A percentile compares a stretch with the other conserved stretches of the same genome.
These are phyloP conservation scores for Eucalyptus tenuipes DNA, from an alignment of 345 rosid species.

Conservation along the genomic window DNA sequence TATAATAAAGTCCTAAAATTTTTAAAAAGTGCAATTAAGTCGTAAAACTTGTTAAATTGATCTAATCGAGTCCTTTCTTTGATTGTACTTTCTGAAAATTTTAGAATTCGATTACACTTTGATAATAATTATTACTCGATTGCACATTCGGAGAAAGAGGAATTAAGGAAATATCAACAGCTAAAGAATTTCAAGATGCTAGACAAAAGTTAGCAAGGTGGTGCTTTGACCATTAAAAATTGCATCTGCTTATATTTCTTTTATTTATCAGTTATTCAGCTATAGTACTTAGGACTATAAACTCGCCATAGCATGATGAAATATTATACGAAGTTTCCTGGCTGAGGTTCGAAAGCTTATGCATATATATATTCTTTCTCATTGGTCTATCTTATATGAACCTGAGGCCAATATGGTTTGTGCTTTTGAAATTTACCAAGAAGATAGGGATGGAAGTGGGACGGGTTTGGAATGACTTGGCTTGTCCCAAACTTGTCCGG, in stretches of 20 bases:
- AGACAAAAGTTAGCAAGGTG: slow-evolving; percentile 67
- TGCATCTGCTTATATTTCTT: not conserved
- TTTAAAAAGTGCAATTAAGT: too few relatives aligned
- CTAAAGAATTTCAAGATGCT: slow-evolving; percentile 90
- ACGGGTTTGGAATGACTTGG: not conserved
- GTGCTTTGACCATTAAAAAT: not conserved
- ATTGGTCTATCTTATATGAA: not conserved
- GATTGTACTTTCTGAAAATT: too few relatives aligned
- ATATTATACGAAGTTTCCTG: not conserved
- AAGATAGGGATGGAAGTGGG: not conserved
- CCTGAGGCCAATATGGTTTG: not conserved
- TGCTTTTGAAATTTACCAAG: not conserved
- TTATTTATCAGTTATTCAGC: not conserved
- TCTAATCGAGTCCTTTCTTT: too few relatives aligned
- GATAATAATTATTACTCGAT: too few relatives aligned
- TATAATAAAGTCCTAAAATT: too few relatives aligned
- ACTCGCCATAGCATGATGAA: not conserved
- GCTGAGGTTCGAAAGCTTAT: not conserved
- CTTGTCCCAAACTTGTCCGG: not conserved
- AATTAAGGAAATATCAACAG: slow-evolving; percentile 84
- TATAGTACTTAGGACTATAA: not conserved
- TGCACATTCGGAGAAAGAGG: slow-evolving; percentile 57
- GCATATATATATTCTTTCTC: not conserved
- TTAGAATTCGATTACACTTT: too few relatives aligned
- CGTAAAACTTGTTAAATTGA: accelerated